Conservation (phyloP, 2,329 filamentous ascomycete species). For the Coniella vitis region DNA sequence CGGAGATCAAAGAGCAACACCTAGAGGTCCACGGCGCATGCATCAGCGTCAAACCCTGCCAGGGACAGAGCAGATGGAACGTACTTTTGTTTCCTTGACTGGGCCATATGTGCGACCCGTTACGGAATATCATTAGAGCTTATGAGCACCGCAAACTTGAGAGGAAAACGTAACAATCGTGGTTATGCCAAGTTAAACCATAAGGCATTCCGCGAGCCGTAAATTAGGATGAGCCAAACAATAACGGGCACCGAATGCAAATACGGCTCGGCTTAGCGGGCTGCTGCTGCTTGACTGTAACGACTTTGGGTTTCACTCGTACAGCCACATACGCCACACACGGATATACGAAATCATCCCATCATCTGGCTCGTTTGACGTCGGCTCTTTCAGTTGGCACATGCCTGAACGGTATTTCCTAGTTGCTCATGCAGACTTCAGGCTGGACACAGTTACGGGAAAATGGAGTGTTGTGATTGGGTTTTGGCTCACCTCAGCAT, state of each 20-base stretch:
- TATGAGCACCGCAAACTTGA: neutral
- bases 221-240: neutral
- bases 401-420: neutral
- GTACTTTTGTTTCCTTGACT: neutral
- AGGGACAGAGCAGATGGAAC: neutral
- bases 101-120: neutral
- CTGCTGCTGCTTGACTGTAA: neutral
- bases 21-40: neutral
- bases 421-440: neutral
- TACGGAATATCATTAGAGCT: neutral
- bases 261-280: conserved; percentile 1
- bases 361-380: neutral
- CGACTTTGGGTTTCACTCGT: neutral
- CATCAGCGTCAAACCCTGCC: neutral
- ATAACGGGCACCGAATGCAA: neutral
- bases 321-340: conserved; percentile 2
- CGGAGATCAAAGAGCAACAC: conserved; percentile 31
- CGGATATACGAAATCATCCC: neutral
- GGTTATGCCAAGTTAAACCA: no score
- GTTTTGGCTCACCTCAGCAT: no score
- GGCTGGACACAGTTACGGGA: neutral
- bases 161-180: no score
- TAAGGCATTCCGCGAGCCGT: neutral
- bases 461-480: neutral
- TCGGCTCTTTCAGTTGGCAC: neutral